These are phyloP conservation scores for Chloroidium sp. DNA, from an alignment of 163 green algal genomes.

Conservation along the genomic window DNA sequence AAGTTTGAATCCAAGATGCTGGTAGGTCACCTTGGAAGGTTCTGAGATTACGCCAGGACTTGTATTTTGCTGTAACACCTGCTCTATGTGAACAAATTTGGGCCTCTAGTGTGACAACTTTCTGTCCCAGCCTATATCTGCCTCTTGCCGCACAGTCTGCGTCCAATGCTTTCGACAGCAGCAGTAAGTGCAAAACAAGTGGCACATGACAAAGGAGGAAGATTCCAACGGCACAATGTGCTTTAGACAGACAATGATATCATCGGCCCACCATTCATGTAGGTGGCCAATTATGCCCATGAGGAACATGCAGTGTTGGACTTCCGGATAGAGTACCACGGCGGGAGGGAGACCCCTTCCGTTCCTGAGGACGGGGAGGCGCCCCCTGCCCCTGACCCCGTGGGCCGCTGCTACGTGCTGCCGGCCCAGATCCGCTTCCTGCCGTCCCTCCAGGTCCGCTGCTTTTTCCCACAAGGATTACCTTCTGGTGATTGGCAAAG, in stretches of 20 bases:
- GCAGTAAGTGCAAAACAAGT: background rate
- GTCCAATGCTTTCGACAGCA: background rate
- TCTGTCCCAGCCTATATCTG: too few relatives aligned
- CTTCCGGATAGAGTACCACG: slow-evolving; percentile 20
- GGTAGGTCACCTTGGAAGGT: too few relatives aligned
- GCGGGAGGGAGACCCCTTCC: background rate
- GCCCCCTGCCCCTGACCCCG: background rate
- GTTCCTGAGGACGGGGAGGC: background rate
- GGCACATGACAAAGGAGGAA: background rate
- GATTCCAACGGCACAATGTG: background rate
- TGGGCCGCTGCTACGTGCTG: slow-evolving; percentile 24
- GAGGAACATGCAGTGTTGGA: slow-evolving; percentile 15
- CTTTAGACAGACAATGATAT: background rate
- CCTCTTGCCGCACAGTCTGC: too few relatives aligned
- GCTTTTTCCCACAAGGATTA: background rate
- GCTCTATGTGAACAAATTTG: too few relatives aligned
- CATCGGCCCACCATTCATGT: background rate
- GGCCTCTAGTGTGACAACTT: too few relatives aligned
- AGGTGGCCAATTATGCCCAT: slow-evolving; percentile 7
- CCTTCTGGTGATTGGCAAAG: background rate
- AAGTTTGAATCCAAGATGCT: too few relatives aligned
- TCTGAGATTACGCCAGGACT: too few relatives aligned
- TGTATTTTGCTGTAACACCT: too few relatives aligned
- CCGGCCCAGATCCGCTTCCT: slow-evolving; percentile 22
- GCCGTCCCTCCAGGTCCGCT: slow-evolving; percentile 28